Conservation (phyloP, 2,329 filamentous ascomycete genomes). For the Fusarium napiforme region DNA sequence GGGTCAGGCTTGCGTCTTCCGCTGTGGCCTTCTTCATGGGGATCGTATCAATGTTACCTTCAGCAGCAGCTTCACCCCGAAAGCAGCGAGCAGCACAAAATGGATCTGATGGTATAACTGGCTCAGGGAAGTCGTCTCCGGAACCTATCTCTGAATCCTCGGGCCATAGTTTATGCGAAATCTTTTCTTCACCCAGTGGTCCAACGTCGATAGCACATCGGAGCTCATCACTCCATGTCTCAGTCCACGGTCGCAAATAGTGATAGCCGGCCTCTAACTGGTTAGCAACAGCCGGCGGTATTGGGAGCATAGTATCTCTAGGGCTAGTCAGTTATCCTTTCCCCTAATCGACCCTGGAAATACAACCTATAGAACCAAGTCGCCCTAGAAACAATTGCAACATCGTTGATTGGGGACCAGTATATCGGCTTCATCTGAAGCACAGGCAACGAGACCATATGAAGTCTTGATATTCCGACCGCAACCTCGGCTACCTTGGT, state of each 20-base stretch:
- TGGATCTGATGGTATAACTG: slow-evolving; percentile 62
- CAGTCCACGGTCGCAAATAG: slow-evolving; percentile 86
- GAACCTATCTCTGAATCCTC: slow-evolving; percentile 54
- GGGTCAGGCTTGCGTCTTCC: slow-evolving; percentile 54
- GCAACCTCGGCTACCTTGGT: slow-evolving; percentile 69
- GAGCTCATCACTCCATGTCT: slow-evolving; percentile 93
- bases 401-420: slow-evolving; percentile 93
- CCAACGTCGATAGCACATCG: slow-evolving; percentile 91
- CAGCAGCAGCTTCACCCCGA: slow-evolving; percentile 66
- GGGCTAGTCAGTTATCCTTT: slow-evolving; percentile 24
- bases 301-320: slow-evolving; percentile 87
- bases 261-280: slow-evolving; percentile 91
- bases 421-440: slow-evolving; percentile 96
- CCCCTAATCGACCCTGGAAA: neutral
- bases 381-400: slow-evolving; percentile 82
- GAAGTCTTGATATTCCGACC: slow-evolving; percentile 89
- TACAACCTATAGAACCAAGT: slow-evolving; percentile 92
- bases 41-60: slow-evolving; percentile 58
- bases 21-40: slow-evolving; percentile 48
- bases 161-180: slow-evolving; percentile 85
- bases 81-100: slow-evolving; percentile 71
- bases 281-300: slow-evolving; percentile 87
- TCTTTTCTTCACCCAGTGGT: slow-evolving; percentile 89
- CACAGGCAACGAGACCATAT: slow-evolving; percentile 85
- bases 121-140: slow-evolving; percentile 46